phyloP scores from a whole-genome alignment of 768 basidiomycete genomes.

The Phylloporus sp. region DNA sequence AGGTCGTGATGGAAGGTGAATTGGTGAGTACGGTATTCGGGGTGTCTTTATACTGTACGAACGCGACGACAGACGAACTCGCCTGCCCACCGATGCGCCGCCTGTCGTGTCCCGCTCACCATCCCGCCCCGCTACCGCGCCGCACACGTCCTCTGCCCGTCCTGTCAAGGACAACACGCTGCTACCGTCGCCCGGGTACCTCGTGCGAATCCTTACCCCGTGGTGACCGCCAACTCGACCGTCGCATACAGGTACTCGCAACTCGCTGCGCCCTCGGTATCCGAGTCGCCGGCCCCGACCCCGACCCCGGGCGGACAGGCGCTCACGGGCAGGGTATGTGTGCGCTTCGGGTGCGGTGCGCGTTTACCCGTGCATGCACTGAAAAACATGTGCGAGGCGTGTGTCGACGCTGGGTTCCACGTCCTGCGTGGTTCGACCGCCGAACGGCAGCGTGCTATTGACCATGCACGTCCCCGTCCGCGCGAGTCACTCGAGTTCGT shows the following conservation, averaged over 20 bases:
- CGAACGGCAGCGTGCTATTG: background rate
- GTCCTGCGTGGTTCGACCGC: no score
- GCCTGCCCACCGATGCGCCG: background rate
- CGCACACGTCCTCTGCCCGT: constrained; percentile 6
- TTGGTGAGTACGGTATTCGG: no score
- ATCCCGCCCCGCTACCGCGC: background rate
- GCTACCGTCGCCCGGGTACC: background rate
- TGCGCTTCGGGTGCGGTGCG: constrained; percentile 19
- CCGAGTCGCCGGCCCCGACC: no score
- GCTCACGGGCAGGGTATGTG: constrained; percentile 1
- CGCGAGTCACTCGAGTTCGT: background rate
- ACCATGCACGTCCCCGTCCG: background rate
- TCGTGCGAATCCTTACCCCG: constrained; percentile 4
- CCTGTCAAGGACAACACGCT: constrained; percentile 6
- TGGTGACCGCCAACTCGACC: background rate
- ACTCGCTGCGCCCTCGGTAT: background rate
- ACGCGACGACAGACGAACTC: no score
- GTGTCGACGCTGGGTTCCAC: constrained; percentile 9
- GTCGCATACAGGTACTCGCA: background rate
- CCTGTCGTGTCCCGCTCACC: constrained; percentile 6
- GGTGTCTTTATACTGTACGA: no score
- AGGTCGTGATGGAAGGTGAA: background rate
- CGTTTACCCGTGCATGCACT: background rate
- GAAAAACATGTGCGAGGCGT: constrained; percentile 11
- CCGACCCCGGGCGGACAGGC: no score